These are phyloP conservation scores for Dysphania ambrosioides DNA, from an alignment of 148 eudicot species.

Conservation along the genomic window DNA sequence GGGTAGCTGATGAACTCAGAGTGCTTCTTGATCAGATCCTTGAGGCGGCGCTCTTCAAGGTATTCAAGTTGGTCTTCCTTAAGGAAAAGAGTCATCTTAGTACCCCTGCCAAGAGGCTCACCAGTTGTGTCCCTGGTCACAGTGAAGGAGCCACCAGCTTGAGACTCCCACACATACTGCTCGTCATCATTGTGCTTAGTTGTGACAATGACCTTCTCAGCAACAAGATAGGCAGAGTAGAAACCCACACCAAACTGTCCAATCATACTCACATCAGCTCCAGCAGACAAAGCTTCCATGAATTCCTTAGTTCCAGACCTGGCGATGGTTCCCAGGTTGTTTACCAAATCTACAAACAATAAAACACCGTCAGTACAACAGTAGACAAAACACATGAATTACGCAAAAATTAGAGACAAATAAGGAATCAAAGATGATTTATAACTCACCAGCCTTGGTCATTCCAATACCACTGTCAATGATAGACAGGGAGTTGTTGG, in stretches of 20 bases:
- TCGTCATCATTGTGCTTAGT: slow-evolving; percentile 81
- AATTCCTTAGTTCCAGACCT: slow-evolving; percentile 77
- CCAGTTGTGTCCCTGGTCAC: slow-evolving; percentile 69
- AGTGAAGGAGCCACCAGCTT: slow-evolving; percentile 81
- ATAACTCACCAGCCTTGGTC: slow-evolving; percentile 66
- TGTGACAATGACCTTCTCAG: slow-evolving; percentile 76
- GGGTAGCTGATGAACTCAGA: slow-evolving; percentile 84
- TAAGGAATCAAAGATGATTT: background rate
- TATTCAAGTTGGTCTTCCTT: slow-evolving; percentile 84
- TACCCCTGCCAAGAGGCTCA: slow-evolving; percentile 69
- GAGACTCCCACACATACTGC: slow-evolving; percentile 73
- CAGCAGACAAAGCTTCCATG: slow-evolving; percentile 85
- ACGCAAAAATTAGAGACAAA: background rate
- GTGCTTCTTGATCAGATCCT: slow-evolving; percentile 72
- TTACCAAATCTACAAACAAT: slow-evolving; percentile 59
- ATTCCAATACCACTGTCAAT: slow-evolving; percentile 80
- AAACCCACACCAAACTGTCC: slow-evolving; percentile 79
- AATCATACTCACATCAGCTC: slow-evolving; percentile 87
- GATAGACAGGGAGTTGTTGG: slow-evolving; percentile 54
- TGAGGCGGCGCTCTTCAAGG: slow-evolving; percentile 80
- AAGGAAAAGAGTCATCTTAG: slow-evolving; percentile 62
- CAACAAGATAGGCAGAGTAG: slow-evolving; percentile 75
- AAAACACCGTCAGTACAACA: background rate
- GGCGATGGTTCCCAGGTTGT: slow-evolving; percentile 77
- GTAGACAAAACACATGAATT: background rate